Conservation (phyloP, 495 filamentous ascomycete genomes). For the Cenococcum geophilum region DNA sequence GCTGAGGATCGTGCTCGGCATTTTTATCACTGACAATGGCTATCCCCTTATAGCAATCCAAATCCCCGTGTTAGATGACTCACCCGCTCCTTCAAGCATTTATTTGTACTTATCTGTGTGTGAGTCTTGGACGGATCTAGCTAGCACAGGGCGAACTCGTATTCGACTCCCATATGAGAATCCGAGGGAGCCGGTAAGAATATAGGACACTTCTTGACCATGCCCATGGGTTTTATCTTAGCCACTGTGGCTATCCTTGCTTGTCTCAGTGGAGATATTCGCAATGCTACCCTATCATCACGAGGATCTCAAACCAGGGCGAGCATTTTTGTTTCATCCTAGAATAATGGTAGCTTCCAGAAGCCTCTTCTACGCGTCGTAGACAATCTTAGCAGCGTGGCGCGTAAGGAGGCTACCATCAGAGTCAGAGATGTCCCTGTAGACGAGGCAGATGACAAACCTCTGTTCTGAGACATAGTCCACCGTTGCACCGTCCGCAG, state of each 20-base stretch:
- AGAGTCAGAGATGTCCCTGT: constrained; percentile 1
- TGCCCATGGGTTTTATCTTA: not conserved
- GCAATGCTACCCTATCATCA: constrained; percentile 4
- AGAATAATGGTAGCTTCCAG: constrained; percentile 2
- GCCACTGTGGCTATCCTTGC: constrained; percentile 4
- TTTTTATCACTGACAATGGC: not conserved
- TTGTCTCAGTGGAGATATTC: not conserved
- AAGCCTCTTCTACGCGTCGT: not conserved
- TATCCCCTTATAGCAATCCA: not conserved
- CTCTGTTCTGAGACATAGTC: constrained; percentile 5
- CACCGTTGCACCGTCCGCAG: not conserved
- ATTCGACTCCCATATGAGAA: not conserved
- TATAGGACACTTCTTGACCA: too few species aligned
- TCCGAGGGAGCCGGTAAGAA: too few species aligned
- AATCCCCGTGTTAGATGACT: not conserved
- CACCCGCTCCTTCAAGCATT: too few species aligned
- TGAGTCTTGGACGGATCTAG: not conserved
- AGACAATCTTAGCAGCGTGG: not conserved
- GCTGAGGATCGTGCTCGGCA: not conserved
- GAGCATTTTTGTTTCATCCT: not conserved
- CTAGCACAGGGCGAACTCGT: not conserved
- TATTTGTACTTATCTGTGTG: not conserved
- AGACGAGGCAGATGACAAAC: constrained; percentile 12
- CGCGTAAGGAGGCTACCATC: constrained; percentile 1
- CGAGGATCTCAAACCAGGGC: not conserved